Base-by-base conservation (phyloP, 2,329 filamentous ascomycete genomes). In the Diaporthe batatas region DNA sequence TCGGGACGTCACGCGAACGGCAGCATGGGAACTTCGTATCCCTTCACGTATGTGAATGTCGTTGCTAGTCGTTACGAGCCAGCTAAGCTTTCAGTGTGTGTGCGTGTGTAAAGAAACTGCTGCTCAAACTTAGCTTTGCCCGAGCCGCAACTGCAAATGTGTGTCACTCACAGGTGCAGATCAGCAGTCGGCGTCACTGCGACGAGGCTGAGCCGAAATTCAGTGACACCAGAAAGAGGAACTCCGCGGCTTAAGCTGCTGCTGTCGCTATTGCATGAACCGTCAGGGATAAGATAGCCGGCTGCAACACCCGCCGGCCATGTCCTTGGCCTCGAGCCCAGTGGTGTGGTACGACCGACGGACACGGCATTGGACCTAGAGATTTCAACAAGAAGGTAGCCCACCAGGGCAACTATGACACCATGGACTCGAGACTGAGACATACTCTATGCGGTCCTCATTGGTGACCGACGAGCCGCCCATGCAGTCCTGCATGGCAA, bases 211-310 rank as follows among this genome's bases (percentile, higher is more conserved):
- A 39, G 39, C 14, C 12, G 39, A 6, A 36, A 14, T 12, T 39
- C 16, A 23, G 21, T 32, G 32, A 53, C 32, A 53, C 25, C 6
- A n/a, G 8, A 12, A n/a, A 23, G 16, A 16, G 8, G 36, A 14
- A 14, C 16, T 18, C 6, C 8, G 23, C 47, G 21, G 62, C n/a
- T 67, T 39, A n/a, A n/a, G 32, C 62, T 11, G 16, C 16, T 16
- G 47, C 62, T 67, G 62, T 39, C 32, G 39, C 8, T 53, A 14
- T n/a, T 39, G 36, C 62, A 53, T 51, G 47, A 39, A 51, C 34
- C 16, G n/a, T 39, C 47, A 67, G 44, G 62, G 29, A 53, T 67
- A 7, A 23, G 16, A 39, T n/a, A 23, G 11, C 4, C 47, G 47
- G 47, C 51, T 39, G 62, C 62, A 39, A 39, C 7, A 21, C 32